A percentile compares a stretch with the other conserved stretches of the same genome.
Conservation (phyloP, 2,329 filamentous ascomycete species). For the Sclerotinia borealis region DNA sequence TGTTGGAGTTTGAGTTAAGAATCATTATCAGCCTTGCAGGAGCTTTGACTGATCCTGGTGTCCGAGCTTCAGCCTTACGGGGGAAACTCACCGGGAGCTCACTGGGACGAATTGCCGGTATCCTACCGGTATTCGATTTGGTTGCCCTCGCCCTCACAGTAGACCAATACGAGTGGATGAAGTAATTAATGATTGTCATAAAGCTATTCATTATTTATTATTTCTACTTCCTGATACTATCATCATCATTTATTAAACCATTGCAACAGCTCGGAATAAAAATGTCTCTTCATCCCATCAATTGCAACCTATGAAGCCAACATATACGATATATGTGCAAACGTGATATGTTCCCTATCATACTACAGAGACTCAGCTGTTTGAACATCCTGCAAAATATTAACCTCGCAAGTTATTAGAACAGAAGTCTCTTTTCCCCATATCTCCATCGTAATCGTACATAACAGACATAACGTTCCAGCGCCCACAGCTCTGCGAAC, state of each 20-base stretch:
- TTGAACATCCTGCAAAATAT: background rate
- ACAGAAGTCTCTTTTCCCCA: background rate
- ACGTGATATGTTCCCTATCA: background rate
- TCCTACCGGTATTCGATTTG: too few relatives aligned
- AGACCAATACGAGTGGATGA: too few relatives aligned
- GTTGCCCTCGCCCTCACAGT: too few relatives aligned
- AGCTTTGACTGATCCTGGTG: background rate
- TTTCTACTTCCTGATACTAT: background rate
- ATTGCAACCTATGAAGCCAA: background rate
- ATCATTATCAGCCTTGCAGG: background rate
- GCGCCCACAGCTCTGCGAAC: background rate
- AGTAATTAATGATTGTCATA: too few relatives aligned
- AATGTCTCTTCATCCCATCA: background rate
- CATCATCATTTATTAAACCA: background rate
- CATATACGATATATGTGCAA: background rate
- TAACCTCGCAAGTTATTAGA: background rate
- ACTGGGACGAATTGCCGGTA: too few relatives aligned
- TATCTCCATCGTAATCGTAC: background rate
- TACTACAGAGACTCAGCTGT: background rate
- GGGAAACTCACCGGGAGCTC: too few relatives aligned
- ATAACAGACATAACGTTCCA: background rate
- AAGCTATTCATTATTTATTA: background rate
- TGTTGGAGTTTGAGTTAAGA: background rate
- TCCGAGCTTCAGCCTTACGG: background rate
- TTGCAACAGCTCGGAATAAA: background rate